Conservation (phyloP, 2,329 filamentous ascomycete species). For the Monilinia fructigena region DNA sequence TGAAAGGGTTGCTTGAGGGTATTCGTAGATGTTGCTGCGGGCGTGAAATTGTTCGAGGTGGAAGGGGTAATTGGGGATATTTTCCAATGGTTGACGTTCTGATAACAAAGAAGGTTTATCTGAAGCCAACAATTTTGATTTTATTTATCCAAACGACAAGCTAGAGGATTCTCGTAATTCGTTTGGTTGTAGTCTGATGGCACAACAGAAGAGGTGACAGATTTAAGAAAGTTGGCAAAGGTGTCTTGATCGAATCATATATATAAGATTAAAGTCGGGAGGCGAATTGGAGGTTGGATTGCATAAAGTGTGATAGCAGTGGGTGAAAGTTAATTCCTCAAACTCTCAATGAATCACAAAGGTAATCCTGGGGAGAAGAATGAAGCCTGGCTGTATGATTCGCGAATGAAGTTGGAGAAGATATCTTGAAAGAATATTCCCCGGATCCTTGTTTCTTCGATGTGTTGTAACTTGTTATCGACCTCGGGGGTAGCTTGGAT, state of each 20-base stretch:
- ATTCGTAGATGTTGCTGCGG: neutral
- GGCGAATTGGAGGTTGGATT: slow-evolving; percentile 16
- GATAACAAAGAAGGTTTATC: slow-evolving; percentile 8
- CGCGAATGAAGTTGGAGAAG: neutral
- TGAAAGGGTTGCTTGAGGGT: neutral
- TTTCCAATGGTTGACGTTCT: slow-evolving; percentile 3
- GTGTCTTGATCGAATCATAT: neutral
- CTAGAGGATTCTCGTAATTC: neutral
- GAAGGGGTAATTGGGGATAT: neutral
- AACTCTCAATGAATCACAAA: slow-evolving; percentile 10
- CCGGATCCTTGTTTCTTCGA: slow-evolving; percentile 15
- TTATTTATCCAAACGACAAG: slow-evolving; percentile 10
- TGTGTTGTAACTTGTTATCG: slow-evolving; percentile 10
- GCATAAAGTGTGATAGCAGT: slow-evolving; percentile 14
- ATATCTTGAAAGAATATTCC: slow-evolving; percentile 12
- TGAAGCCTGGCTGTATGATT: slow-evolving; percentile 3
- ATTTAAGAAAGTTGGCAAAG: neutral
- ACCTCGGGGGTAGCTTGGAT: slow-evolving; percentile 5
- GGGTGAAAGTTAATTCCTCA: slow-evolving; percentile 8
- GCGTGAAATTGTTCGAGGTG: neutral
- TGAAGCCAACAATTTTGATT: neutral
- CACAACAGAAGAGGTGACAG: neutral
- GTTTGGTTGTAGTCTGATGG: neutral
- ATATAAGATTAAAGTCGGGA: neutral
- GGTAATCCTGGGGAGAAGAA: slow-evolving; percentile 2